A percentile compares a stretch with the other conserved stretches of the same genome.
phyloP scores from a whole-genome alignment of 331 rosid species.

The Acacia pycnantha region DNA sequence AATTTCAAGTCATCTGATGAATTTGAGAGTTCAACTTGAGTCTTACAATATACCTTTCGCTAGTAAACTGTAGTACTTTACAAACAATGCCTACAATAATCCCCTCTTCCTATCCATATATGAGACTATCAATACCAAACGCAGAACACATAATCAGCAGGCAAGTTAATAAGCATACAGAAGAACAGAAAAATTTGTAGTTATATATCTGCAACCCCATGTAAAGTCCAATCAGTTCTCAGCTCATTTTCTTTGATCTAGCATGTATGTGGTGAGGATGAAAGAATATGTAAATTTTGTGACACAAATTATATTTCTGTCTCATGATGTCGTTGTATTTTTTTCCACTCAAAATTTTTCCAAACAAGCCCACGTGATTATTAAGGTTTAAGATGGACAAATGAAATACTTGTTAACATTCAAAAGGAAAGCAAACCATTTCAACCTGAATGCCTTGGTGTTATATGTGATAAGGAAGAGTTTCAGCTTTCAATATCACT shows the following conservation, averaged over 20 bases:
- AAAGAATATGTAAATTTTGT: background rate
- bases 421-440: background rate
- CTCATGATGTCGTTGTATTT: background rate
- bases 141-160: conserved; percentile 24
- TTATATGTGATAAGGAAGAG: background rate
- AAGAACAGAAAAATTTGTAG: background rate
- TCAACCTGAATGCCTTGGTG: background rate
- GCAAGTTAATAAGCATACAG: conserved; percentile 23
- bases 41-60: background rate
- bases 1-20: background rate
- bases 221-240: conserved; percentile 38
- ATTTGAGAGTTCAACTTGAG: background rate
- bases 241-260: conserved; percentile 22
- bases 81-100: conserved; percentile 3
- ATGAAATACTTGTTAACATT: background rate
- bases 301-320: background rate
- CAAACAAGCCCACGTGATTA: background rate
- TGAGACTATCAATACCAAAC: conserved; percentile 24
- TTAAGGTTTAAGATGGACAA: background rate
- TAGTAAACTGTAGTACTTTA: background rate
- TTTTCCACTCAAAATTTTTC: background rate
- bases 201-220: background rate
- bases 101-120: background rate
- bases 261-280: background rate
- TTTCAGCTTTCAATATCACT: background rate